Evolutionary conservation across 768 basidiomycete species (phyloP).

Genomic region (Glaciozyma martinii): DNA sequence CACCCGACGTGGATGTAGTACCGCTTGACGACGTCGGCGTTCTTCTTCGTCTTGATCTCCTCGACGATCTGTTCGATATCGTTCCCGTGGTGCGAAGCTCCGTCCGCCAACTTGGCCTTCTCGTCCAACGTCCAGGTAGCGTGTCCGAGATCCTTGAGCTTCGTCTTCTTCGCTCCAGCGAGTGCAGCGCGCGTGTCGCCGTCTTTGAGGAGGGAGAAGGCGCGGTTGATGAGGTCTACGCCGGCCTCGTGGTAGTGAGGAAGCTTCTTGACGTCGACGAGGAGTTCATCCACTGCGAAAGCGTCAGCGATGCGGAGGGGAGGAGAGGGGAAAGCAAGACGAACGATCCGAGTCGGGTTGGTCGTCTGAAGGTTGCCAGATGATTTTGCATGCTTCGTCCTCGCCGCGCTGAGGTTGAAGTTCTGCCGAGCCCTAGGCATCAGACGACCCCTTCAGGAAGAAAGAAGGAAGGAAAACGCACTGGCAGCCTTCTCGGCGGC

Average conservation of each 20-base stretch:
- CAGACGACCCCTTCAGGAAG: background rate
- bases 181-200: slow-evolving; percentile 10
- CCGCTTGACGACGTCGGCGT: slow-evolving; percentile 31
- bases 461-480: background rate
- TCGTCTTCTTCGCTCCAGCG: slow-evolving; percentile 15
- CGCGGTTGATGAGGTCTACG: slow-evolving; percentile 29
- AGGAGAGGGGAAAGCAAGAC: background rate
- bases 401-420: slow-evolving; percentile 5
- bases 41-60: slow-evolving; percentile 24
- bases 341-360: slow-evolving; percentile 6
- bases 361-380: slow-evolving; percentile 14
- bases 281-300: slow-evolving; percentile 9
- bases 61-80: slow-evolving; percentile 30
- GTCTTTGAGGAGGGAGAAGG: slow-evolving; percentile 20
- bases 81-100: slow-evolving; percentile 28
- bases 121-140: slow-evolving; percentile 32
- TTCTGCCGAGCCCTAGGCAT: background rate
- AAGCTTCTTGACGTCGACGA: slow-evolving; percentile 13
- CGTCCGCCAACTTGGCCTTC: slow-evolving; percentile 13
- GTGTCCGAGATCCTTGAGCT: slow-evolving; percentile 14
- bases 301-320: background rate
- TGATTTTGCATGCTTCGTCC: slow-evolving; percentile 12
- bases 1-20: slow-evolving; percentile 30
- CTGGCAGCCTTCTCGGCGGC: background rate
- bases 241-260: slow-evolving; percentile 19